A percentile compares a stretch with the other conserved stretches of the same genome.
These are phyloP conservation scores for Penicillium flavigenum DNA, from an alignment of 495 filamentous ascomycete genomes.

Conservation along the genomic window DNA sequence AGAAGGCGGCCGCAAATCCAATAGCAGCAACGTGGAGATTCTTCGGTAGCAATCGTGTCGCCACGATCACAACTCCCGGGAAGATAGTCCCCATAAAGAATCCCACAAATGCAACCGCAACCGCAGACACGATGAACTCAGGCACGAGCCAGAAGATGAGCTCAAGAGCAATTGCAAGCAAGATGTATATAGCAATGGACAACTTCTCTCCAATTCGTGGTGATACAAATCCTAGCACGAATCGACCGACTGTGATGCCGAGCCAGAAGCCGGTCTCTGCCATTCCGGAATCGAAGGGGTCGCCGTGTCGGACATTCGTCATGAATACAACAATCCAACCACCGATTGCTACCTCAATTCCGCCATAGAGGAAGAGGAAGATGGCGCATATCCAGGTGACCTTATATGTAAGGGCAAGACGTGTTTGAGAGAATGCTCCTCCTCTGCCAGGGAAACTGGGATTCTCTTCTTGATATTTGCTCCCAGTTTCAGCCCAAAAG, in stretches of 20 bases:
- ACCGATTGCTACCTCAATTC: slow-evolving; percentile 73
- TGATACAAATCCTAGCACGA: slow-evolving; percentile 58
- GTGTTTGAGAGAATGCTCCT: slow-evolving; percentile 54
- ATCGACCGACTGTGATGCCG: slow-evolving; percentile 54
- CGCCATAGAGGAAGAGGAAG: slow-evolving; percentile 73
- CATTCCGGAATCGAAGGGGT: slow-evolving; percentile 53
- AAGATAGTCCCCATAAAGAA: slow-evolving; percentile 65
- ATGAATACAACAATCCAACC: slow-evolving; percentile 64
- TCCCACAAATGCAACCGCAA: slow-evolving; percentile 63
- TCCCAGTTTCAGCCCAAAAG: slow-evolving; percentile 58
- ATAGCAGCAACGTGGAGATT: slow-evolving; percentile 74
- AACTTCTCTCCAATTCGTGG: slow-evolving; percentile 53
- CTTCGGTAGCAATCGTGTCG: slow-evolving; percentile 71
- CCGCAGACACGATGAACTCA: slow-evolving; percentile 64
- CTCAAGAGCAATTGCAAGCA: slow-evolving; percentile 49
- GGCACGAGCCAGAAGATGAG: slow-evolving; percentile 65
- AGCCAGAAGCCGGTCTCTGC: slow-evolving; percentile 62
- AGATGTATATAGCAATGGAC: slow-evolving; percentile 56
- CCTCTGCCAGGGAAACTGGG: slow-evolving; percentile 25
- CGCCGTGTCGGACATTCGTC: slow-evolving; percentile 51
- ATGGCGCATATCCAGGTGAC: slow-evolving; percentile 70
- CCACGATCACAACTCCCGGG: slow-evolving; percentile 69
- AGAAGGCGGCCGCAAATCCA: slow-evolving; percentile 76
- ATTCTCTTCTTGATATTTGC: slow-evolving; percentile 26
- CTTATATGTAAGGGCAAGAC: slow-evolving; percentile 40